Evolutionary conservation across 345 rosid genomes (phyloP).

Genomic region (Excoecaria cochinchinensis): DNA sequence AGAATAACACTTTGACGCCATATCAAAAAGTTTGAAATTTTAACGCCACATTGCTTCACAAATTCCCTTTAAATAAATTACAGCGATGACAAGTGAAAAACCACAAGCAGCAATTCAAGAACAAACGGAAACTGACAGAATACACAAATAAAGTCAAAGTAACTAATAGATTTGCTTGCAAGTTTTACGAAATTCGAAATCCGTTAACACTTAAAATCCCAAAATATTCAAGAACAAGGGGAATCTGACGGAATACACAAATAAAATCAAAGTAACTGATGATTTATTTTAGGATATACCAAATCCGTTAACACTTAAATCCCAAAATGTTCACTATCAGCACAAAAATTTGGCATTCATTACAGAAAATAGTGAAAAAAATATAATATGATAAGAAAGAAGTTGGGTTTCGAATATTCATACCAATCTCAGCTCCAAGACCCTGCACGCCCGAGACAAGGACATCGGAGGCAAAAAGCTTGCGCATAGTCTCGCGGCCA

Average conservation of each 20-base stretch:
- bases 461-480: slow-evolving; percentile 85
- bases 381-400: background rate
- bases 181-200: background rate
- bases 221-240: background rate
- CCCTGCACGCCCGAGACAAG: slow-evolving; percentile 94
- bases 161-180: background rate
- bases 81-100: background rate
- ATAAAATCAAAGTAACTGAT: background rate
- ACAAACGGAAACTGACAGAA: background rate
- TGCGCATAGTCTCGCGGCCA: slow-evolving; percentile 97
- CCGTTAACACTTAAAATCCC: background rate
- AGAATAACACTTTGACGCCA: background rate
- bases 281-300: background rate
- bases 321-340: background rate
- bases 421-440: slow-evolving; percentile 97
- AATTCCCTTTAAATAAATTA: background rate
- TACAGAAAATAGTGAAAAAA: background rate
- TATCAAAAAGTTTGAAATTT: background rate
- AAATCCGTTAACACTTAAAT: background rate
- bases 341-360: background rate
- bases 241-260: background rate
- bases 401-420: background rate
- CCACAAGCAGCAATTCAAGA: background rate
- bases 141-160: background rate
- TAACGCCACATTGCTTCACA: background rate